phyloP scores from a whole-genome alignment of 1,139 yeast genomes.

The Candida sanyaensis region DNA sequence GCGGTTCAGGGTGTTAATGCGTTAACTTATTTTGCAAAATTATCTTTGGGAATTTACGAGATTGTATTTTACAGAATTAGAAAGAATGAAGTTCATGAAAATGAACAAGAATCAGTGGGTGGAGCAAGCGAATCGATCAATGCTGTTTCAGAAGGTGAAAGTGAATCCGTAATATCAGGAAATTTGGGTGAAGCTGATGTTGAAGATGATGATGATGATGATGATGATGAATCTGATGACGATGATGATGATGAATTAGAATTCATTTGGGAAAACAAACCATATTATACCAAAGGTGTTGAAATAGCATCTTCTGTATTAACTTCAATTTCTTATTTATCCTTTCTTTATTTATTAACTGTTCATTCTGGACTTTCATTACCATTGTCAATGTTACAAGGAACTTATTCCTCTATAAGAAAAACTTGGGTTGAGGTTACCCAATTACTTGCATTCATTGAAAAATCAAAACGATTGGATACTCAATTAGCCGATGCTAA shows the following conservation, averaged over 20 bases:
- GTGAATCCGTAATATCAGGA: slow-evolving; percentile 34
- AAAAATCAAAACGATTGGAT: slow-evolving; percentile 68
- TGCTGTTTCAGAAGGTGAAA: slow-evolving; percentile 53
- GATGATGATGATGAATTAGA: slow-evolving; percentile 57
- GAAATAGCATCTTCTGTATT: slow-evolving; percentile 52
- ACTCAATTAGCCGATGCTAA: slow-evolving; percentile 62
- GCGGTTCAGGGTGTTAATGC: slow-evolving; percentile 64
- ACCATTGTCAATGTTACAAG: slow-evolving; percentile 70
- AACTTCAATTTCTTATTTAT: slow-evolving; percentile 35
- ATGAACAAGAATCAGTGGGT: slow-evolving; percentile 53
- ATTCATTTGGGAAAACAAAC: slow-evolving; percentile 69
- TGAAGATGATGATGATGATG: slow-evolving; percentile 10
- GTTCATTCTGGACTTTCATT: slow-evolving; percentile 57
- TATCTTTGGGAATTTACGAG: slow-evolving; percentile 60
- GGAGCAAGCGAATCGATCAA: slow-evolving; percentile 66
- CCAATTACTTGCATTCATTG: slow-evolving; percentile 56
- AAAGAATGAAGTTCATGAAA: slow-evolving; percentile 15
- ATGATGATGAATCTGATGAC: no score
- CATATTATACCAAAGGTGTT: slow-evolving; percentile 57
- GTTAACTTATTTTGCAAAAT: slow-evolving; percentile 48
- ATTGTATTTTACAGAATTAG: slow-evolving; percentile 30
- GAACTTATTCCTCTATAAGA: slow-evolving; percentile 57
- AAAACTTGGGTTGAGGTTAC: slow-evolving; percentile 50
- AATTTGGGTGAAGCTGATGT: slow-evolving; percentile 17
- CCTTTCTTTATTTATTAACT: slow-evolving; percentile 38